Base-by-base conservation (phyloP, 1,139 yeast species). In the Meyerozyma carpophila region DNA sequence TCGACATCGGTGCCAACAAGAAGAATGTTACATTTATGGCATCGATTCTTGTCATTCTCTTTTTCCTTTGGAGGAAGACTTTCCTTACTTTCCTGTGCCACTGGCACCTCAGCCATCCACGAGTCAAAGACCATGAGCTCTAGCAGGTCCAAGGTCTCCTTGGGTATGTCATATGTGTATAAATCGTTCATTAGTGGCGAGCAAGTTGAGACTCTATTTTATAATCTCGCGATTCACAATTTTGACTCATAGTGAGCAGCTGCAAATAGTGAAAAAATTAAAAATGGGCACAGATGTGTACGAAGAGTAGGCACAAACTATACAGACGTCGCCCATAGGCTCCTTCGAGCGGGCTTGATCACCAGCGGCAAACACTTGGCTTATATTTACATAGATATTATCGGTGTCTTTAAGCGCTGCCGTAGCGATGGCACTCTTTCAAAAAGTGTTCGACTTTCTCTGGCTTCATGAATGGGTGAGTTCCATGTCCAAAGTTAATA, bases 391-490 rank as follows among this genome's bases (percentile, higher is more conserved):
- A 32, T 11, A 32, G 20, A 11, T 21, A 24, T 28, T n/a, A 36
- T 40, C 32, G 44, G 29, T 11, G 41, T 48, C 18, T 45, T 2
- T 46, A 42, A 9, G 25, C 26, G 14, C 37, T 34, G 10, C 96
- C 96, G 43, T 85, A 64, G 58, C 91, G 79, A 63, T 89, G 96
- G 55, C 95, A 86, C 62, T 89, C 97, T 62, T 87, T 71, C 59
- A 93, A 72, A 69, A 93, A 93, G 66, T 80, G 87, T 46, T 79
- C 83, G 47, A 93, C 77, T 62, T 84, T 85, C 51, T 86, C 96
- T 8, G 98, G 96, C 52, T 88, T 85, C 95, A 93, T 88, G 65
- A 87, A 88, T 21, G 98, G 98, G 62, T 90, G 97, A 28, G 98
- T 93, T 26, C 98, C 98, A 58, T 93, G 98, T 40, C 98, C 98